Evolutionary conservation across 2,329 filamentous ascomycete genomes (phyloP).

Genomic region (Cladobotryum mycophilum): DNA sequence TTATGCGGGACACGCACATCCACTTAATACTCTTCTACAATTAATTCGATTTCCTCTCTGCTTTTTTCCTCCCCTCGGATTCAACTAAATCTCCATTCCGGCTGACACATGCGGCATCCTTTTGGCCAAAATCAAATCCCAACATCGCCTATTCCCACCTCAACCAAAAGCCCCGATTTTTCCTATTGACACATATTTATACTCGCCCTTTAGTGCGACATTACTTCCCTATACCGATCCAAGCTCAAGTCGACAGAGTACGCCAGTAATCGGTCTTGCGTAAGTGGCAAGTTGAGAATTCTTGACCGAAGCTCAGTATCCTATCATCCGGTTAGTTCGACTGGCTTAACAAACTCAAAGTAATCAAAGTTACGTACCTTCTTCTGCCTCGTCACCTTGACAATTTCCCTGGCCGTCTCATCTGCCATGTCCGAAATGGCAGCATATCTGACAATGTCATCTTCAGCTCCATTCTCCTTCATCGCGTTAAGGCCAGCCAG

Average conservation of each 20-base stretch:
- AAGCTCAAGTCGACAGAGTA: constrained; percentile 66
- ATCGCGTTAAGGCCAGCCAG: constrained; percentile 51
- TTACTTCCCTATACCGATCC: constrained; percentile 60
- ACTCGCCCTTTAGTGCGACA: constrained; percentile 36
- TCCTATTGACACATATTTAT: neutral
- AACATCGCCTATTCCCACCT: neutral
- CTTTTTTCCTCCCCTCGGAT: neutral
- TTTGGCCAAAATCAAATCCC: neutral
- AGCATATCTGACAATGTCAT: constrained; percentile 52
- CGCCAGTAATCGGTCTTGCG: constrained; percentile 63
- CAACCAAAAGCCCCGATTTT: neutral
- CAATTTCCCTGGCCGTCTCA: constrained; percentile 60
- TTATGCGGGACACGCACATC: neutral
- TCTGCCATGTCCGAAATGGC: constrained; percentile 78
- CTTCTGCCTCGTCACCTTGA: constrained; percentile 48
- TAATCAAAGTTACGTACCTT: constrained; percentile 41
- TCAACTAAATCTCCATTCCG: too few relatives aligned
- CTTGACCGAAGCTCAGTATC: constrained; percentile 31
- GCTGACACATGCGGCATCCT: neutral
- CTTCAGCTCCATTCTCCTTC: constrained; percentile 37
- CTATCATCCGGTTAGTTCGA: constrained; percentile 16
- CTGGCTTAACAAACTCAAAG: neutral
- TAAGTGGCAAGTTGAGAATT: constrained; percentile 58
- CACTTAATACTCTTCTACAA: neutral
- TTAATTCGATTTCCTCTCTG: neutral